phyloP scores from a whole-genome alignment of 2,329 filamentous ascomycete species.

The Ceratocystis eucalypticola region DNA sequence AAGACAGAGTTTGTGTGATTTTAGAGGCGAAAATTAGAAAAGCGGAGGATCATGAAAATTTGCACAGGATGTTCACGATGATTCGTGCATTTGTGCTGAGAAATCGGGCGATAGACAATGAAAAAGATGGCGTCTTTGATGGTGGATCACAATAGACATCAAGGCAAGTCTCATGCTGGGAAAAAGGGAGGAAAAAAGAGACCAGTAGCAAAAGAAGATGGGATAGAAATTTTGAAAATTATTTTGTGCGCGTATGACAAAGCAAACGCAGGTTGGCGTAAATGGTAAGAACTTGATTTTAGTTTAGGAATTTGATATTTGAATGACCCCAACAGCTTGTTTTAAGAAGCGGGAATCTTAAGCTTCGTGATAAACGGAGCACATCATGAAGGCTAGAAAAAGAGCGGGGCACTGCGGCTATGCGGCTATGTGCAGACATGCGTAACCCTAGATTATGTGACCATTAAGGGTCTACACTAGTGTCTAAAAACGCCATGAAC shows the following conservation, averaged over 20 bases:
- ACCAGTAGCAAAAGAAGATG: not conserved
- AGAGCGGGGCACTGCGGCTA: not conserved
- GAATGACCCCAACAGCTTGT: not conserved
- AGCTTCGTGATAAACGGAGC: not conserved
- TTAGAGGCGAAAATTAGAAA: too few species aligned
- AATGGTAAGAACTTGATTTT: not conserved
- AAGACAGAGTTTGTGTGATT: too few species aligned
- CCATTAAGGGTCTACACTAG: not conserved
- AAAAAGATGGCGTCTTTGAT: too few species aligned
- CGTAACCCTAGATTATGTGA: not conserved
- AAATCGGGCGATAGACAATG: too few species aligned
- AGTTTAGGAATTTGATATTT: not conserved
- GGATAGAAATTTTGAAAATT: not conserved
- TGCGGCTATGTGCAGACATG: too few species aligned
- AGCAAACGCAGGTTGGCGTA: not conserved
- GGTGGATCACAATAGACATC: too few species aligned
- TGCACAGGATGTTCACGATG: too few species aligned
- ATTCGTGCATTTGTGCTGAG: too few species aligned
- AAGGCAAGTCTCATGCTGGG: not conserved
- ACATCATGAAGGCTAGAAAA: not conserved
- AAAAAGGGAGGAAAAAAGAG: not conserved
- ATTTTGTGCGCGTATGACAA: slow-evolving; percentile 1
- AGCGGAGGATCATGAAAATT: too few species aligned
- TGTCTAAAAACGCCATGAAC: not conserved
- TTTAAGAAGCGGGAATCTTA: not conserved